phyloP scores from a whole-genome alignment of 208 protist genomes.

The Trypanosoma mega region DNA sequence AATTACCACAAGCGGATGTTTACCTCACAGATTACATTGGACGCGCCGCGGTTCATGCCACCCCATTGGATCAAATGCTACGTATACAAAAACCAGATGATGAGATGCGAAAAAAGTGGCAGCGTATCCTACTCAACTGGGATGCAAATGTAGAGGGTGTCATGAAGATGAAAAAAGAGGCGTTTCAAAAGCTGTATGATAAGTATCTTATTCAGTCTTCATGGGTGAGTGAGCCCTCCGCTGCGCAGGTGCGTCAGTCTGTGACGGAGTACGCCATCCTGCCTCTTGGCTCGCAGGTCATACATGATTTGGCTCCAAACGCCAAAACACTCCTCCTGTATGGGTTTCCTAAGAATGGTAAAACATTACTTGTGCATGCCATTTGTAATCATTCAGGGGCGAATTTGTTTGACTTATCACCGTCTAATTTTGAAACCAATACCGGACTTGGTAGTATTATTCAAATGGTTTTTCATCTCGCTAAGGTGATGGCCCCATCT shows the following conservation, averaged over 20 bases:
- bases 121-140: constrained; percentile 78
- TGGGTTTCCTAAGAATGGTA: constrained; percentile 85
- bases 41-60: constrained; percentile 50
- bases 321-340: constrained; percentile 78
- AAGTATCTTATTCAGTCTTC: constrained; percentile 55
- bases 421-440: constrained; percentile 68
- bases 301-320: constrained; percentile 85
- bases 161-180: constrained; percentile 78
- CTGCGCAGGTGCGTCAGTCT: constrained; percentile 73
- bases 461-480: constrained; percentile 90
- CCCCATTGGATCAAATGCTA: constrained; percentile 46
- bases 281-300: constrained; percentile 87
- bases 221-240: constrained; percentile 74
- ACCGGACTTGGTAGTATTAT: constrained; percentile 80
- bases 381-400: constrained; percentile 86
- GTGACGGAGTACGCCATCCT: constrained; percentile 84
- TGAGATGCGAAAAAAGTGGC: constrained; percentile 88
- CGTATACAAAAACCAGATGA: constrained; percentile 58
- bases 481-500: constrained; percentile 83
- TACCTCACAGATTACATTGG: constrained; percentile 72
- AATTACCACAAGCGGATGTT: constrained; percentile 52
- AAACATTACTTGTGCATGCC: constrained; percentile 87
- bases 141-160: constrained; percentile 62
- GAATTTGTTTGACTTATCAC: constrained; percentile 93
- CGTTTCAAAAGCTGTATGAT: constrained; percentile 70